Base-by-base conservation (phyloP, 129 eudicot genomes). In the Flaveria trinervia region DNA sequence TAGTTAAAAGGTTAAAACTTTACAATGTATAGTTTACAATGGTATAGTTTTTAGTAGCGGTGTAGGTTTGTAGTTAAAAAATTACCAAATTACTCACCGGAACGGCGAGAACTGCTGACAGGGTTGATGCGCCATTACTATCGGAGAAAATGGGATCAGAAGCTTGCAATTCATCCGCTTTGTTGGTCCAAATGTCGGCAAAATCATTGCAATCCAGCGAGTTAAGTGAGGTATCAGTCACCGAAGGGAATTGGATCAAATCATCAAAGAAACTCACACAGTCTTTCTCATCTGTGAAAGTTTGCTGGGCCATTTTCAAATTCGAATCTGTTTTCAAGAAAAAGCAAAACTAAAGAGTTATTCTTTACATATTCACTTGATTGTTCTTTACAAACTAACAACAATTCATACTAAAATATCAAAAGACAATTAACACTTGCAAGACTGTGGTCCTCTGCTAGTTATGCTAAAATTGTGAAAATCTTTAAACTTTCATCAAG, bases 261-360 rank as follows among this genome's bases (percentile, higher is more conserved):
- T 89, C 97, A 20, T 92, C 97, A 54, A 89, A 89, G 76, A 85
- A 89, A 83, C 84, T 89, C 33, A 83, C 84, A 72, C 92, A 88
- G 73, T 89, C 98, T 5, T 84, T 68, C 20, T 94, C 98, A 3
- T 94, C 98, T 8, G 67, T 73, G 78, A 84, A 82, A 44, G 81
- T 85, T 70, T 91, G 77, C 20, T 30, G 88, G 77, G 77, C 83
- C 84, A 77, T 80, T 74, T 69, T 43, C 48, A 30, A 22, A 22
- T 55, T 20, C 30, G 20, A 41, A 64, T 25, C 39, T 22, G 46
- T 55, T 55, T 41, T 55, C 36, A 57, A 5, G 1, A 28, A 28
- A 28, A 30, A 57, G 4, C 30, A 20, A 57, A 9, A 6, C 6
- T 54, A 67, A 18, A 36, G 41, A 36, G 7, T 36, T 36, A 36